Conservation (phyloP, 495 filamentous ascomycete species). For the Penicillium paradoxum region DNA sequence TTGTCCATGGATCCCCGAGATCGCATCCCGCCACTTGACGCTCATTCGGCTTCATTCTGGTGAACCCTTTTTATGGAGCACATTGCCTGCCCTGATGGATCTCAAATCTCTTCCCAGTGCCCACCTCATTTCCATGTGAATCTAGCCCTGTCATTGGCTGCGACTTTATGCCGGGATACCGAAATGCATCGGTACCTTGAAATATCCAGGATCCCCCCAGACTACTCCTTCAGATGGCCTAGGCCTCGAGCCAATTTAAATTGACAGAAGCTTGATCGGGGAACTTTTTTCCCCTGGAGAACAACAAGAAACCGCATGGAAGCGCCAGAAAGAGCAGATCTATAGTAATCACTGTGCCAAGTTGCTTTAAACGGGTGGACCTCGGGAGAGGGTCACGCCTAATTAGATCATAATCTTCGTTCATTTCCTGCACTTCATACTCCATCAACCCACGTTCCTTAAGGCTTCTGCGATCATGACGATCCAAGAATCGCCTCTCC, state of each 20-base stretch:
- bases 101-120: not conserved
- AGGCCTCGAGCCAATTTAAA: no score
- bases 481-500: conserved; percentile 7
- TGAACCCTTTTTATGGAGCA: not conserved
- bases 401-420: not conserved
- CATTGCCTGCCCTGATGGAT: not conserved
- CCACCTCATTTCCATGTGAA: not conserved
- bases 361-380: no score
- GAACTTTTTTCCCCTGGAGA: no score
- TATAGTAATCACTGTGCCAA: no score
- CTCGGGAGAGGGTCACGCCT: no score
- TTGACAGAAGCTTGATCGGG: no score
- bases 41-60: not conserved
- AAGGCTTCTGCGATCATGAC: conserved; percentile 21
- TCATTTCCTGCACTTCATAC: no score
- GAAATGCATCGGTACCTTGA: no score
- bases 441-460: not conserved
- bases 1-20: not conserved
- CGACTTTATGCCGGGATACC: conserved; percentile 12
- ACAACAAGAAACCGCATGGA: no score
- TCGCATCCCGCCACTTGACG: not conserved
- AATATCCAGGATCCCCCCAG: no score
- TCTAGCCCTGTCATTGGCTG: not conserved
- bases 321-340: no score
- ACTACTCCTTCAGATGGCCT: no score